These are phyloP conservation scores for Bolboschoenoplectus hybrid DNA, from an alignment of 202 grass and related monocot genomes.

Conservation along the genomic window DNA sequence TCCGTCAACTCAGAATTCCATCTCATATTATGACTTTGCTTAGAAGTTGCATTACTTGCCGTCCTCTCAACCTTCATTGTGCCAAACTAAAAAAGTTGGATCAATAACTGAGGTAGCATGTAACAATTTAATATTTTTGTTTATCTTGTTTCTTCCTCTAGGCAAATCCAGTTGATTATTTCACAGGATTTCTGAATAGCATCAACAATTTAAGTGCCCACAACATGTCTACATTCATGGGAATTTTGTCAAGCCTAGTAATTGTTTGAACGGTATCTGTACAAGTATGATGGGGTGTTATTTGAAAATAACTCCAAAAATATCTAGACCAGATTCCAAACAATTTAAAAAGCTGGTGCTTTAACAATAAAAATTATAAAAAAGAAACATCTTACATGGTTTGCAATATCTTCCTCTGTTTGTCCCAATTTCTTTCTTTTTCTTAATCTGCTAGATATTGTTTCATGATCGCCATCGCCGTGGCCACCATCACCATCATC, in stretches of 20 bases:
- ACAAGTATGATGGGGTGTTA: neutral
- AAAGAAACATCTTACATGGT: neutral
- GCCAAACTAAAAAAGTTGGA: neutral
- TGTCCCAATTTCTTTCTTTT: slow-evolving; percentile 21
- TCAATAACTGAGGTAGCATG: slow-evolving; percentile 5
- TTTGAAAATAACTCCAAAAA: neutral
- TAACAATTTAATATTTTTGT: neutral
- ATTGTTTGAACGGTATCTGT: neutral
- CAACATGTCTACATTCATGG: no score
- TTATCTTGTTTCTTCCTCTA: neutral
- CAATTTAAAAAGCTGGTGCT: neutral
- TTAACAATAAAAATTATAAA: neutral
- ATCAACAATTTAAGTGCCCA: no score
- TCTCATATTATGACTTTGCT: slow-evolving; percentile 15
- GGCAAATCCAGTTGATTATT: neutral
- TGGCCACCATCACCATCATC: neutral
- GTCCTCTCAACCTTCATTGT: slow-evolving; percentile 4
- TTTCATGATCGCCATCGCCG: slow-evolving; percentile 7
- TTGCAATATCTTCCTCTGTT: slow-evolving; percentile 9
- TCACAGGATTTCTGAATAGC: neutral
- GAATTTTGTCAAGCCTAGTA: neutral
- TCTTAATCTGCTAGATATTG: slow-evolving; percentile 9
- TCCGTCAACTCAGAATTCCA: slow-evolving; percentile 16
- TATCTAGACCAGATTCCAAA: neutral
- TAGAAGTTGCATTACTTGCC: neutral